Evolutionary conservation across 176 grass and related monocot genomes (phyloP), one percentile per base, ranked within the genome.

Genomic region (Panicum miliaceum): DNA sequence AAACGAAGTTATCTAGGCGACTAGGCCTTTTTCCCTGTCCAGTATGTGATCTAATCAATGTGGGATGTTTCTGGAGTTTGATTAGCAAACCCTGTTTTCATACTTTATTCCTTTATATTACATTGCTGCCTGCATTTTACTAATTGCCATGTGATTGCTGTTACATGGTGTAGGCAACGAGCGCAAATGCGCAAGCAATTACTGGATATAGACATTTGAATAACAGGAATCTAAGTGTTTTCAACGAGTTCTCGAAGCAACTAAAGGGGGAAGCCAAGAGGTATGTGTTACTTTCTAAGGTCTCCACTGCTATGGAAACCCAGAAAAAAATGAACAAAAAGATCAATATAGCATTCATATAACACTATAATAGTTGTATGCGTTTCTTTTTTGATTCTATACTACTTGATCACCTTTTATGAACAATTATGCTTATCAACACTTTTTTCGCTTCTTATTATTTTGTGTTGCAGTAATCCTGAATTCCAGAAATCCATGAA

Each of bases 171-270:
- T 73, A 98, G 95, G 91, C 60, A 20, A 58, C 50, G 26, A 80
- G 34, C 80, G 78, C 76, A 60, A 86, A 91, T 83, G 64, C 68
- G 37, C 86, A 76, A 86, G 35, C 87, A 38, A 25, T 12, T 67
- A 71, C 82, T 38, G 68, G 35, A 77, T 87, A 88, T 63, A 92
- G 84, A 34, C 70, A 88, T 84, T 84, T 86, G 77, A 93, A 64
- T 82, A 68, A 91, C 84, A 85, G 95, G 52, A 84, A 91, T 68
- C 87, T 95, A 68, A 95, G 92, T 93, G 85, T 98, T 78, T 98
- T 98, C 81, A 98, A 90, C n/a, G 95, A 98, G 75, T 98, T 98
- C 71, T 98, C 95, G 12, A 94, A 98, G 85, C 90, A 95, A 73
- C 81, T 98, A 54, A 98, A 98, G 87, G 92, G 95, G 64, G 95